phyloP scores from a whole-genome alignment of 2,329 filamentous ascomycete species.

The Colletotrichum australisinense region DNA sequence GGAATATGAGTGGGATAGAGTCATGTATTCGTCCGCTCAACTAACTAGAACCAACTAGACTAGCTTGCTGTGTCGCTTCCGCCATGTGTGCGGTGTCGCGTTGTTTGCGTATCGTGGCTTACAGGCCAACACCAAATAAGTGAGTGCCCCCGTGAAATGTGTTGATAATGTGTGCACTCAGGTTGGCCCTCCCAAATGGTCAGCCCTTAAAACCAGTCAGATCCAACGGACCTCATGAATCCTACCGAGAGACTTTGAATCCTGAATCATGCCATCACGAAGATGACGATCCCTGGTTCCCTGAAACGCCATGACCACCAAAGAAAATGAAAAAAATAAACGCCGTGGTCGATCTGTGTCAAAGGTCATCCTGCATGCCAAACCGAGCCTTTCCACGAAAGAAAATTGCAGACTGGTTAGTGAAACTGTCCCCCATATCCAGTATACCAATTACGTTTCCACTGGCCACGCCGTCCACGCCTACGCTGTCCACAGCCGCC shows the following conservation, averaged over 20 bases:
- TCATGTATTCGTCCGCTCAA: conserved; percentile 21
- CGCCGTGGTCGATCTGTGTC: conserved; percentile 13
- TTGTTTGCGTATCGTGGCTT: background rate
- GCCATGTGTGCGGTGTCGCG: background rate
- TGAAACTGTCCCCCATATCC: no score
- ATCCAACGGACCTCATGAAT: background rate
- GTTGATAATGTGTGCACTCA: background rate
- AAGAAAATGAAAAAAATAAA: background rate
- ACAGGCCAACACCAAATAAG: background rate
- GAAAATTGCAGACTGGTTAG: background rate
- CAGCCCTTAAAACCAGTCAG: background rate
- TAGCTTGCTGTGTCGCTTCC: conserved; percentile 5
- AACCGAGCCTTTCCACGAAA: conserved; percentile 2
- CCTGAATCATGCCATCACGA: conserved; percentile 11
- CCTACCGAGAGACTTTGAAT: background rate
- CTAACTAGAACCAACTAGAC: conserved; percentile 2
- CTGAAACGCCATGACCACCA: conserved; percentile 13
- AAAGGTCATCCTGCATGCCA: background rate
- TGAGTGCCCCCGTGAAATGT: background rate
- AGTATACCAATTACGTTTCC: background rate
- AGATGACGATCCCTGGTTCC: conserved; percentile 5
- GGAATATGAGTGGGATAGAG: conserved; percentile 6
- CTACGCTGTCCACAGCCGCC: no score
- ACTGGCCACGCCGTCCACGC: background rate
- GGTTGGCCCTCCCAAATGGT: background rate